Evolutionary conservation across 495 filamentous ascomycete species (phyloP).

Genomic region (Podospora pseudopauciseta): DNA sequence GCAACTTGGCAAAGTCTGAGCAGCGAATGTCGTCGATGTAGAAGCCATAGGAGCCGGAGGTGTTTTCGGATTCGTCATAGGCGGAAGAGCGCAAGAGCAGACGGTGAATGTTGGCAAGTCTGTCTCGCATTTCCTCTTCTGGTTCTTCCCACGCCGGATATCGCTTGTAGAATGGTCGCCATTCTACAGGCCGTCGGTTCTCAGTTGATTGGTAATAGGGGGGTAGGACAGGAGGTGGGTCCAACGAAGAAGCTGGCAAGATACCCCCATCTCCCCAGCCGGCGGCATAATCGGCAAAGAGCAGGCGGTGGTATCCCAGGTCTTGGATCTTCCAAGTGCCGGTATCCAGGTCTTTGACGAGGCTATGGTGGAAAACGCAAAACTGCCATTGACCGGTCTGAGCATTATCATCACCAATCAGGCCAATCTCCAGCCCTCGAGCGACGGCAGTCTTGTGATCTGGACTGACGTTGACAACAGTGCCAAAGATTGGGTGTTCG

Average conservation of each 20-base stretch:
- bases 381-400: conserved; percentile 21
- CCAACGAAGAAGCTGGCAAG: background rate
- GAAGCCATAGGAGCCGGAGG: conserved; percentile 22
- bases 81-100: conserved; percentile 17
- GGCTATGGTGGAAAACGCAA: conserved; percentile 15
- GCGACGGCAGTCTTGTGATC: conserved; percentile 6
- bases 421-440: conserved; percentile 22
- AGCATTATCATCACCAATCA: conserved; percentile 16
- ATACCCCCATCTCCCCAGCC: conserved; percentile 21
- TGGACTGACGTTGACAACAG: conserved; percentile 15
- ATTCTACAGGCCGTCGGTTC: no score
- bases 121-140: no score
- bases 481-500: conserved; percentile 24
- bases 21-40: conserved; percentile 24
- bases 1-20: conserved; percentile 14
- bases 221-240: conserved; percentile 6
- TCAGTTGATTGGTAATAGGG: no score
- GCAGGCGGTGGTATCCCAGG: conserved; percentile 7
- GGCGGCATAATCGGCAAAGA: conserved; percentile 16
- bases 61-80: conserved; percentile 22
- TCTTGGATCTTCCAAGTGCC: conserved; percentile 22
- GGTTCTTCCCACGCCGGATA: no score
- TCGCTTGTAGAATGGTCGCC: no score
- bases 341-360: conserved; percentile 17
- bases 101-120: conserved; percentile 15